Conservation (phyloP, 305 asterid genomes). For the Solanum chacoense region DNA sequence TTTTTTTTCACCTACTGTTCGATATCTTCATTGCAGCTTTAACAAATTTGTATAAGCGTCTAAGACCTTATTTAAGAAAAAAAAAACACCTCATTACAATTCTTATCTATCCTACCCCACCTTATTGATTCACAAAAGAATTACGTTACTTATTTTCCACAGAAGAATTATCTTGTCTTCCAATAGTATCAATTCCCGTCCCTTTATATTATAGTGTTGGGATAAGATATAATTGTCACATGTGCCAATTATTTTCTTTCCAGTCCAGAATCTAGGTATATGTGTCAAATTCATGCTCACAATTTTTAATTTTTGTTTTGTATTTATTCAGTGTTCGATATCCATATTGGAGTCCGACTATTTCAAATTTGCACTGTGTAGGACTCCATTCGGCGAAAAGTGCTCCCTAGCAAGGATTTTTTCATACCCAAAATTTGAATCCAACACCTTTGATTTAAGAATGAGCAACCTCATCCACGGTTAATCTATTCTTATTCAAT, state of each 20-base stretch:
- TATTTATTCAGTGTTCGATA: too few species aligned
- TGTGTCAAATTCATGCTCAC: background rate
- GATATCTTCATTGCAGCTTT: background rate
- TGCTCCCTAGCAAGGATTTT: too few species aligned
- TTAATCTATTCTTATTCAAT: background rate
- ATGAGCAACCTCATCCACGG: too few species aligned
- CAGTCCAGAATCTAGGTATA: background rate
- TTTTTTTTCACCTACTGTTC: background rate
- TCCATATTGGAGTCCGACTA: fast-evolving
- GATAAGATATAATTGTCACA: too few species aligned
- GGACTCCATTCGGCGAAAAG: background rate
- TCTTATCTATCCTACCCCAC: background rate
- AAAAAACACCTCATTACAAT: background rate
- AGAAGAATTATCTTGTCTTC: background rate
- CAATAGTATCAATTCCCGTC: background rate
- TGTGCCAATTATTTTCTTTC: background rate
- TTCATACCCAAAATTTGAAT: fast-evolving
- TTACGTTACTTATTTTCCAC: background rate
- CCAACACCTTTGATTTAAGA: too few species aligned
- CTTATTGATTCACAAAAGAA: too few species aligned
- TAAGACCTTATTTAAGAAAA: background rate
- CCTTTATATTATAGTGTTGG: background rate
- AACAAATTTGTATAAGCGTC: background rate
- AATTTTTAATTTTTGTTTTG: background rate
- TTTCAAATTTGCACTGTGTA: too few species aligned